Evolutionary conservation across 192 early-diverging fungal species (phyloP).

Genomic region (Coemansia sp.): DNA sequence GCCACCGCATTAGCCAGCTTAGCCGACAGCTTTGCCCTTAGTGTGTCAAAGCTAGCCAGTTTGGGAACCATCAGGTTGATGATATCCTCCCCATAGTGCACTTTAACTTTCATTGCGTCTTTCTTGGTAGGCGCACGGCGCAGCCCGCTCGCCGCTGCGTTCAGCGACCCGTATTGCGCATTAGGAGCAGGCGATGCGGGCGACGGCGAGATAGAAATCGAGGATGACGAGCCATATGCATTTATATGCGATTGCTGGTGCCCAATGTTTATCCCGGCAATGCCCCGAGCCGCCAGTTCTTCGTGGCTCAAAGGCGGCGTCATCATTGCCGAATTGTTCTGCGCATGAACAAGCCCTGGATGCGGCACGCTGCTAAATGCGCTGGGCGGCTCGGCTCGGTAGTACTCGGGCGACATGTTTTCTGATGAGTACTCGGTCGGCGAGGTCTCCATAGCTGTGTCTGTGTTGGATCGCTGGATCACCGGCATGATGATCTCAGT

Average conservation of each 20-base stretch:
- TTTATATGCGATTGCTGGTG: background rate
- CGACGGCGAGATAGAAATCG: conserved; percentile 30
- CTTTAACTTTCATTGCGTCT: conserved; percentile 54
- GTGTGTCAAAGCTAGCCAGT: conserved; percentile 34
- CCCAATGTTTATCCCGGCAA: conserved; percentile 36
- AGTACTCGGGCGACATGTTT: conserved; percentile 26
- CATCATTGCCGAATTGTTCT: conserved; percentile 36
- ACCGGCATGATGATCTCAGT: conserved; percentile 44
- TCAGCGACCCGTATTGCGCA: conserved; percentile 31
- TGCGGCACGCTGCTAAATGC: conserved; percentile 14
- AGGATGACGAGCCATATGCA: conserved; percentile 19
- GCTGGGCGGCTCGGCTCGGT: conserved; percentile 9
- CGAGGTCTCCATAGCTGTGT: conserved; percentile 16
- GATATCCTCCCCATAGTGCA: conserved; percentile 48
- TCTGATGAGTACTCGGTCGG: conserved; percentile 14
- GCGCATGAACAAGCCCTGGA: conserved; percentile 24
- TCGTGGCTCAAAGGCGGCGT: conserved; percentile 48
- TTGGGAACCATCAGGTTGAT: conserved; percentile 52
- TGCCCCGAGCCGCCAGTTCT: conserved; percentile 31
- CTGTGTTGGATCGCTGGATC: conserved; percentile 38
- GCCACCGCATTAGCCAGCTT: conserved; percentile 28
- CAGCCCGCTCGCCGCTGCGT: conserved; percentile 20
- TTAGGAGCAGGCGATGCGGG: conserved; percentile 19
- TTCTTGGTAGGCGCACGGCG: conserved; percentile 50
- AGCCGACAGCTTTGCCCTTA: conserved; percentile 31